Percentiles rank a stretch among this genome's conserved stretches.
Evolutionary conservation across 495 filamentous ascomycete species (phyloP).

Genomic region (Cladorrhinum samala): DNA sequence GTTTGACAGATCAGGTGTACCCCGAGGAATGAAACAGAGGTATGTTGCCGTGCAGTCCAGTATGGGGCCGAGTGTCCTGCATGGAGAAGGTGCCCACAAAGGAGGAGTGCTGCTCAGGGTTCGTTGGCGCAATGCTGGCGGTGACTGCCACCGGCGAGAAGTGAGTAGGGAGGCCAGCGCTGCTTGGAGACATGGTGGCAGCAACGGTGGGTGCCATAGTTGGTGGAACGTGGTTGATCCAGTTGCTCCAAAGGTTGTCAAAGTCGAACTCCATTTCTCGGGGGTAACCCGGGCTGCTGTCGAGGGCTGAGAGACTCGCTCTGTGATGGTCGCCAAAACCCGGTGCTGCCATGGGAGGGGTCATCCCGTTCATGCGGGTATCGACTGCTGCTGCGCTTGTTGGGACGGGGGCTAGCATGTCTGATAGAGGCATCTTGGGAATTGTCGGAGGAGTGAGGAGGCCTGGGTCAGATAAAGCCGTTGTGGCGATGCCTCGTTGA

Average conservation of each 20-base stretch:
- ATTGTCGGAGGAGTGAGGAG: constrained; percentile 16
- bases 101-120: too few species aligned
- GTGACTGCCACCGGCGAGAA: constrained; percentile 11
- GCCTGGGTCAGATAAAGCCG: constrained; percentile 10
- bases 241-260: constrained; percentile 48
- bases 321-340: constrained; percentile 5
- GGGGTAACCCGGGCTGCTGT: constrained; percentile 15
- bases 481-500: constrained; percentile 1
- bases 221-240: constrained; percentile 27
- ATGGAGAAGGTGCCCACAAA: neutral
- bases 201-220: constrained; percentile 4
- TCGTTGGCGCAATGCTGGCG: too few species aligned
- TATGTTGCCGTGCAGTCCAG: constrained; percentile 4
- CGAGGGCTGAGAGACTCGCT: constrained; percentile 12
- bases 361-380: constrained; percentile 19
- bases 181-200: constrained; percentile 1
- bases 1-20: too few species aligned
- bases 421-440: constrained; percentile 13
- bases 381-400: neutral
- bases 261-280: constrained; percentile 49
- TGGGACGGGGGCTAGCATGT: constrained; percentile 14
- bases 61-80: constrained; percentile 5
- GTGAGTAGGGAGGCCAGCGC: constrained; percentile 16
- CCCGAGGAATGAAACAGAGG: constrained; percentile 9
- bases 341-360: constrained; percentile 3